A percentile compares a stretch with the other conserved stretches of the same genome.
phyloP scores from a whole-genome alignment of 2,329 filamentous ascomycete genomes.

The Polytolypa hystricis region DNA sequence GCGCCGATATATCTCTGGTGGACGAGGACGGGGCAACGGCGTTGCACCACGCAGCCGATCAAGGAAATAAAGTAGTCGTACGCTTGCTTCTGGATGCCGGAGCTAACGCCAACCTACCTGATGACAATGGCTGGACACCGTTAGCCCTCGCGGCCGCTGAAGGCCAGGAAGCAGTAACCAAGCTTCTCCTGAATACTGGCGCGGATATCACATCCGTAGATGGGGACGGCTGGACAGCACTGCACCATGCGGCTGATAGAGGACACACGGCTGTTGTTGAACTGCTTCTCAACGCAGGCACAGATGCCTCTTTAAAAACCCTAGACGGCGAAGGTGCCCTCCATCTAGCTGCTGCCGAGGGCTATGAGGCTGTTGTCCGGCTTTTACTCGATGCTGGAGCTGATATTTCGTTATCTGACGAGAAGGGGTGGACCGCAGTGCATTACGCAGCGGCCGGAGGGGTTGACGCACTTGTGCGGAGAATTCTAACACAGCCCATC shows the following conservation, averaged over 20 bases:
- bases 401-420: no score
- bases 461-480: no score
- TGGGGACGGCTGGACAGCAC: neutral
- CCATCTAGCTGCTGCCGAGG: neutral
- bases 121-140: neutral
- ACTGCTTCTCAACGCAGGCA: neutral
- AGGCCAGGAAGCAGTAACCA: conserved; percentile 14
- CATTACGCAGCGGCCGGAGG: no score
- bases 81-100: neutral
- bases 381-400: neutral
- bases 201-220: conserved; percentile 15
- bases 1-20: neutral
- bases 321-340: neutral
- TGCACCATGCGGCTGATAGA: neutral
- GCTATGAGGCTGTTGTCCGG: neutral
- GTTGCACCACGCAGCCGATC: neutral
- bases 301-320: neutral
- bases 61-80: neutral
- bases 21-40: conserved; percentile 2
- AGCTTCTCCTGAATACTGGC: conserved; percentile 14
- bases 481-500: no score
- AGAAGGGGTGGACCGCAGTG: no score
- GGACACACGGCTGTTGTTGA: neutral
- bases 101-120: neutral
- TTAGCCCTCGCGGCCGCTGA: conserved; percentile 11